These are phyloP conservation scores for Tricholoma bakamatsutake DNA, from an alignment of 768 basidiomycete genomes.

Conservation along the genomic window DNA sequence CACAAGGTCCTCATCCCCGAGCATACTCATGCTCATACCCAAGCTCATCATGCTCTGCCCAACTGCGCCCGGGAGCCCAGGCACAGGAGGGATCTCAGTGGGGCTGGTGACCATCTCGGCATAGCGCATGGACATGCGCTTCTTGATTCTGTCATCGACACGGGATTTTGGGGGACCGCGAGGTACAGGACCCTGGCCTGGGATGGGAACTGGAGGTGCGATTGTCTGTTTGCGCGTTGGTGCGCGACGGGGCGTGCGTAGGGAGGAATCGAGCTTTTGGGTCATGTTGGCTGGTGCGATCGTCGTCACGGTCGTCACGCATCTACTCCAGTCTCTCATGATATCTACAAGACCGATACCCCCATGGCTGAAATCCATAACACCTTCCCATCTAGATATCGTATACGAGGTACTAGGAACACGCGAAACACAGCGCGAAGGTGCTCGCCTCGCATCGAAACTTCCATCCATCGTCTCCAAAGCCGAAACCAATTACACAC, in stretches of 20 bases:
- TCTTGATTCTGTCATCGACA: constrained; percentile 90
- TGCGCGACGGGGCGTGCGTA: constrained; percentile 19
- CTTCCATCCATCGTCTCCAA: not conserved
- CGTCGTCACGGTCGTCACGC: not conserved
- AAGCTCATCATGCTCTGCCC: constrained; percentile 28
- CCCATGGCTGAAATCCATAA: constrained; percentile 12
- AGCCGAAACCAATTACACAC: not conserved
- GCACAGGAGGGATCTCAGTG: constrained; percentile 44
- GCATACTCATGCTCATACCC: constrained; percentile 13
- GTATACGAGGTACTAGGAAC: constrained; percentile 6
- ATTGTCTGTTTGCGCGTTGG: constrained; percentile 17
- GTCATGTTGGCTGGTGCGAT: constrained; percentile 1
- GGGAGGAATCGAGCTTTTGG: constrained; percentile 16
- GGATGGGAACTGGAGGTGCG: constrained; percentile 9
- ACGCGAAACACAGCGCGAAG: constrained; percentile 12
- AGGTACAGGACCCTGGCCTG: constrained; percentile 21
- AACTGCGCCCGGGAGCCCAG: constrained; percentile 53
- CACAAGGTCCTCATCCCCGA: constrained; percentile 43
- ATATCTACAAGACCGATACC: not conserved
- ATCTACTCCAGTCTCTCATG: not conserved
- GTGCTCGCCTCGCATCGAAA: constrained; percentile 9
- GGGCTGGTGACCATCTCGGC: constrained; percentile 73
- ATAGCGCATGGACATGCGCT: constrained; percentile 93
- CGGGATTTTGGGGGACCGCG: constrained; percentile 47
- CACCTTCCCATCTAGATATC: constrained; percentile 4